These are phyloP conservation scores for Poa pratensis DNA, from an alignment of 176 grass and related monocot species.

Conservation along the genomic window DNA sequence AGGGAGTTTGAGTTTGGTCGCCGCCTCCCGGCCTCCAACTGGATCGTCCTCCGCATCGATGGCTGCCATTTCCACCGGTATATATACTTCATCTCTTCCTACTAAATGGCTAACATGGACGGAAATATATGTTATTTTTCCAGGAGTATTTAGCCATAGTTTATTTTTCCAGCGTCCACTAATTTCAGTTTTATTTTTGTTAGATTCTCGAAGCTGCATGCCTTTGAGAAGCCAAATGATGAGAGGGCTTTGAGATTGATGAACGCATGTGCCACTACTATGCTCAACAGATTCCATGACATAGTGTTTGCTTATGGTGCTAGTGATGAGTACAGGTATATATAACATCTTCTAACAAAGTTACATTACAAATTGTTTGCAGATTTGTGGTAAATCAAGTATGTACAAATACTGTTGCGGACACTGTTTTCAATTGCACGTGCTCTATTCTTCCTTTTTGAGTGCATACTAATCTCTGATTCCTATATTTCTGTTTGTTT, in stretches of 20 bases:
- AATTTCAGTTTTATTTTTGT: conserved; percentile 34
- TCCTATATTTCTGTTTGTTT: conserved; percentile 31
- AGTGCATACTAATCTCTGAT: neutral
- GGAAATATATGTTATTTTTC: neutral
- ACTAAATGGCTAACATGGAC: too few relatives aligned
- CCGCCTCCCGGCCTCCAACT: conserved; percentile 65
- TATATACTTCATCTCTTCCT: conserved; percentile 20
- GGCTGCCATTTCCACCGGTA: conserved; percentile 80
- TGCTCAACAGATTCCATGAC: conserved; percentile 74
- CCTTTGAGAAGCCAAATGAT: conserved; percentile 84
- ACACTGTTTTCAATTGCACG: neutral
- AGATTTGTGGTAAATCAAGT: neutral
- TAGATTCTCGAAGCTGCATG: conserved; percentile 67
- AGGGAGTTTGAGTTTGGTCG: conserved; percentile 61
- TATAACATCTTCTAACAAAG: neutral
- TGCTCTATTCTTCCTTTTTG: neutral
- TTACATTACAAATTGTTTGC: neutral
- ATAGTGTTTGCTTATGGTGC: conserved; percentile 88
- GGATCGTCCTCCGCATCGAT: conserved; percentile 84
- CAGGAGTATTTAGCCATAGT: neutral
- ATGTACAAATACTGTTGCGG: neutral
- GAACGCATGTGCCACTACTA: conserved; percentile 65
- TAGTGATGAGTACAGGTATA: conserved; percentile 88
- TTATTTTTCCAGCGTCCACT: conserved; percentile 1
- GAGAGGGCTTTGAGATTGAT: conserved; percentile 62